Evolutionary conservation across 2,329 filamentous ascomycete species (phyloP).

Genomic region (Talaromyces sp.): DNA sequence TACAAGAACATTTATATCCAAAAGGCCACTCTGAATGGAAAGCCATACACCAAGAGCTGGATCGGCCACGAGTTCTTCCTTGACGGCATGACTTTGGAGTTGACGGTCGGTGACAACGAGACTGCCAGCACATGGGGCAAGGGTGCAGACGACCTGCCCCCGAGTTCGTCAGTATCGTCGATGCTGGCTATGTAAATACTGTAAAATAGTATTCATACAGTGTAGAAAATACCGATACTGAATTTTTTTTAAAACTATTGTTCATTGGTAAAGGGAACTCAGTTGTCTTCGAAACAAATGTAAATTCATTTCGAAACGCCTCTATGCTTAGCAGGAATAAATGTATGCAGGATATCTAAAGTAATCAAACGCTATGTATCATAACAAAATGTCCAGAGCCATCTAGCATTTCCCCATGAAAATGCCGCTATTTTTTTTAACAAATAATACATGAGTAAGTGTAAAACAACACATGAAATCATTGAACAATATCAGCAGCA

Average conservation of each 20-base stretch:
- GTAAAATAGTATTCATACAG: neutral
- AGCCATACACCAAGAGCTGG: conserved; percentile 59
- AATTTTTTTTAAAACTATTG: neutral
- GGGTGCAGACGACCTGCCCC: conserved; percentile 54
- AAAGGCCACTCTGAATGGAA: conserved; percentile 57
- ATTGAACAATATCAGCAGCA: neutral
- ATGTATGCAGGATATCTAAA: neutral
- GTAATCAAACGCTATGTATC: neutral
- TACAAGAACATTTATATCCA: conserved; percentile 60
- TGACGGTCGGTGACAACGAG: conserved; percentile 57
- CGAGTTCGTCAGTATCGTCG: conserved; percentile 39
- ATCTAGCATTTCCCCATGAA: neutral
- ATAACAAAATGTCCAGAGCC: neutral
- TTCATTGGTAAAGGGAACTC: neutral
- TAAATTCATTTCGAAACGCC: neutral
- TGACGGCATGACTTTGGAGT: conserved; percentile 57
- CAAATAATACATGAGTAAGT: neutral
- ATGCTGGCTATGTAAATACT: conserved; percentile 1
- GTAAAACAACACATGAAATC: neutral
- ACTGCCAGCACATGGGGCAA: conserved; percentile 63
- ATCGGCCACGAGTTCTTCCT: conserved; percentile 62
- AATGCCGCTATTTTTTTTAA: neutral
- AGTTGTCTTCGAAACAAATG: no score
- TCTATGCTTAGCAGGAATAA: neutral
- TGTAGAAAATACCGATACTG: neutral